Evolutionary conservation across 148 eudicot species (phyloP).

Genomic region (Fagopyrum esculentum): DNA sequence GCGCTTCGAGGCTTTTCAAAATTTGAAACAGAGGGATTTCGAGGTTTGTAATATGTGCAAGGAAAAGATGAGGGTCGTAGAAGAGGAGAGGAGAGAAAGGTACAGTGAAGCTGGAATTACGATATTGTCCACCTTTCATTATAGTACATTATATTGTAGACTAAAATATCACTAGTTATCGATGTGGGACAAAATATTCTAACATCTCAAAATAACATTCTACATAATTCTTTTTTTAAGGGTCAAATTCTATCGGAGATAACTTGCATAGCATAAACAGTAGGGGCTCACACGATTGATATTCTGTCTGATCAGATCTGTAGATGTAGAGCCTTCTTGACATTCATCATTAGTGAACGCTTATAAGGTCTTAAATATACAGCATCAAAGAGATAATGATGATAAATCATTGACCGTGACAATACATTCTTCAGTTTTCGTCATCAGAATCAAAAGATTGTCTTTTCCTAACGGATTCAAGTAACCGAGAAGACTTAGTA

Average conservation of each 20-base stretch:
- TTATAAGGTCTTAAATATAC: neutral
- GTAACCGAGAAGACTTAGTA: conserved; percentile 36
- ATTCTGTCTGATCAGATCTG: too few species aligned
- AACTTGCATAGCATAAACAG: too few species aligned
- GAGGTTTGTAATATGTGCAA: neutral
- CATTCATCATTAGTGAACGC: too few species aligned
- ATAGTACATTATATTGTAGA: too few species aligned
- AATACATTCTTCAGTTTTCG: conserved; percentile 33
- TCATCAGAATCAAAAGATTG: conserved; percentile 81
- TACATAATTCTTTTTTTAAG: too few species aligned
- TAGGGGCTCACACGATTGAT: too few species aligned
- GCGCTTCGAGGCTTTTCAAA: conserved; percentile 5
- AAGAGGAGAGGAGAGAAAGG: neutral
- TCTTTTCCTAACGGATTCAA: conserved; percentile 68
- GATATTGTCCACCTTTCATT: neutral
- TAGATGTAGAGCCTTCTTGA: too few species aligned
- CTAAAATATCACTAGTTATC: too few species aligned
- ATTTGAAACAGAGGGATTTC: neutral
- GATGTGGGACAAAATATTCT: too few species aligned
- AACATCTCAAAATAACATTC: too few species aligned
- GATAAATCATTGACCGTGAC: neutral
- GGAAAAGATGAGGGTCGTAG: neutral
- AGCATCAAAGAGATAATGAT: neutral
- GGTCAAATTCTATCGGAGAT: too few species aligned
- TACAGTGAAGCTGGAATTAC: neutral